phyloP scores from a whole-genome alignment of 164 flowering plant species.

The Cinnamomum chago region DNA sequence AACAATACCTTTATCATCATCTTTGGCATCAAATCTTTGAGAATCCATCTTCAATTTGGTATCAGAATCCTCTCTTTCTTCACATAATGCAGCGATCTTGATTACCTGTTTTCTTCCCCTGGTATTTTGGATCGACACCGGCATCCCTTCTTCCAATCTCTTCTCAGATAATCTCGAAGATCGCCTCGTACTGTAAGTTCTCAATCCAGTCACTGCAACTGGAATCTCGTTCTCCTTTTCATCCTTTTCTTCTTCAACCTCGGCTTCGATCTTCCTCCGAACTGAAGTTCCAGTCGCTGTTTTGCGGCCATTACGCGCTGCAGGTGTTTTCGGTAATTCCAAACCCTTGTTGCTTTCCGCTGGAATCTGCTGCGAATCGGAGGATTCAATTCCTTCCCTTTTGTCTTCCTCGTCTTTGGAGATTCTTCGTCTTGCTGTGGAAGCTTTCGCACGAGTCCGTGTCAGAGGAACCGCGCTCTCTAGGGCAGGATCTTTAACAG shows the following conservation, averaged over 20 bases:
- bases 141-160: background rate
- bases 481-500: background rate
- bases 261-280: slow-evolving; percentile 1
- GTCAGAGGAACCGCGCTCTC: slow-evolving; percentile 9
- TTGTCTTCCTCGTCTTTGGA: slow-evolving; percentile 8
- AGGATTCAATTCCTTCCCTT: background rate
- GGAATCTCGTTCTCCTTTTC: slow-evolving; percentile 2
- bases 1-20: background rate
- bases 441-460: slow-evolving; percentile 11
- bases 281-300: slow-evolving; percentile 9
- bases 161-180: slow-evolving; percentile 16
- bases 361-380: background rate
- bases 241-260: background rate
- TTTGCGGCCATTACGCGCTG: slow-evolving; percentile 5
- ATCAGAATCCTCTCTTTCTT: slow-evolving; percentile 16
- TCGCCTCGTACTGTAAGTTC: slow-evolving; percentile 17
- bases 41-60: background rate
- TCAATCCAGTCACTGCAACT: background rate
- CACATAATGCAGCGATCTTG: slow-evolving; percentile 12
- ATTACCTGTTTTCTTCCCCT: slow-evolving; percentile 16
- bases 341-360: background rate
- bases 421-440: slow-evolving; percentile 7
- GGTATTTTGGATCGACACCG: slow-evolving; percentile 4
- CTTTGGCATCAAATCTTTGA: background rate
- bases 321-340: slow-evolving; percentile 12